A percentile compares a stretch with the other conserved stretches of the same genome.
Evolutionary conservation across 2,329 filamentous ascomycete species (phyloP).

Genomic region (Colletotrichum sp.): DNA sequence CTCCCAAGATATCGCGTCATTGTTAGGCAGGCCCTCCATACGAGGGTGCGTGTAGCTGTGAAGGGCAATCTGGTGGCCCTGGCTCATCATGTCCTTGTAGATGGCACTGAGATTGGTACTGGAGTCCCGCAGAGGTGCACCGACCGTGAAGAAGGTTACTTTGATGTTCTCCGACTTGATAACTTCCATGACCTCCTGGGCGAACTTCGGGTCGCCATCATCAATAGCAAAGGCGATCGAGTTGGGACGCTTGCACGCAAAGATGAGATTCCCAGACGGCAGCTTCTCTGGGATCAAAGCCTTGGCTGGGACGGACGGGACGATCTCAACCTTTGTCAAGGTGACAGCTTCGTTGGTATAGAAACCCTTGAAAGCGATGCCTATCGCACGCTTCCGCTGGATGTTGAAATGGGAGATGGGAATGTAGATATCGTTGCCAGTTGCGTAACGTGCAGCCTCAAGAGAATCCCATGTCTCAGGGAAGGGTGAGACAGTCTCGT

Average conservation of each 20-base stretch:
- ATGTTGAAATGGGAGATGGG: constrained; percentile 71
- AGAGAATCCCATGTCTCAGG: constrained; percentile 73
- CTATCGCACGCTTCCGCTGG: constrained; percentile 59
- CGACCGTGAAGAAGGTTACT: constrained; percentile 77
- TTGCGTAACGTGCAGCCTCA: constrained; percentile 66
- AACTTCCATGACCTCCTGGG: constrained; percentile 56
- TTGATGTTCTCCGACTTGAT: constrained; percentile 66
- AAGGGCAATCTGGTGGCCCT: constrained; percentile 71
- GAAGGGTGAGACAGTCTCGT: constrained; percentile 59
- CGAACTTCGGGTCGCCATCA: constrained; percentile 62
- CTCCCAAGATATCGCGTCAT: constrained; percentile 65
- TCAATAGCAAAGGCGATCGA: constrained; percentile 77
- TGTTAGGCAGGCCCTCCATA: constrained; percentile 61
- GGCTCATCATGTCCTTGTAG: constrained; percentile 66
- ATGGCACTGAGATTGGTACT: constrained; percentile 67
- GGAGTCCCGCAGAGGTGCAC: constrained; percentile 62
- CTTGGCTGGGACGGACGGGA: constrained; percentile 55
- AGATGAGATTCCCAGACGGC: constrained; percentile 63
- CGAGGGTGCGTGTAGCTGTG: constrained; percentile 74
- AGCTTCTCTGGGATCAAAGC: constrained; percentile 63
- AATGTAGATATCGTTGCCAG: constrained; percentile 65
- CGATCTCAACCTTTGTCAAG: constrained; percentile 65
- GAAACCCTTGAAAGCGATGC: constrained; percentile 69
- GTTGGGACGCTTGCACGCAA: constrained; percentile 71
- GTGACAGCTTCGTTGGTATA: constrained; percentile 56